A percentile compares a stretch with the other conserved stretches of the same genome.
Evolutionary conservation across 1,284 basidiomycete species (phyloP).

Genomic region (Moniliophthora roreri): DNA sequence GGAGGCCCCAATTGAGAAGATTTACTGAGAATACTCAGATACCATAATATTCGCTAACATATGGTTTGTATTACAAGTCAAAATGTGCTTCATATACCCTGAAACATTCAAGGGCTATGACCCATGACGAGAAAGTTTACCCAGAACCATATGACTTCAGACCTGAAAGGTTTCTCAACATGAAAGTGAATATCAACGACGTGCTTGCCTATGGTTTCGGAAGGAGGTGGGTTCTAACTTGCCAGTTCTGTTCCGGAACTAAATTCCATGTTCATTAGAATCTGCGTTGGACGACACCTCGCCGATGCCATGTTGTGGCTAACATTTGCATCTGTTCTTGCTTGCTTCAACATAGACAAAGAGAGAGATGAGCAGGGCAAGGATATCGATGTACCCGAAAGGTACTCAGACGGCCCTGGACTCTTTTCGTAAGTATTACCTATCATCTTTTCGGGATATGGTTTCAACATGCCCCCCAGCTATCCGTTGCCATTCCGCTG

Average conservation of each 20-base stretch:
- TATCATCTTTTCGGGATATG: no score
- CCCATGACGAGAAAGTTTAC: slow-evolving; percentile 36
- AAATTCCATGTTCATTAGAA: not conserved
- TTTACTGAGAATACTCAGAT: no score
- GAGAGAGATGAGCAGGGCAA: slow-evolving; percentile 16
- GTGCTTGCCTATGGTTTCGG: slow-evolving; percentile 34
- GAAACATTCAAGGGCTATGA: slow-evolving; percentile 29
- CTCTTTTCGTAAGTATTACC: no score
- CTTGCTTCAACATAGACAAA: slow-evolving; percentile 20
- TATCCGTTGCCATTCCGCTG: no score
- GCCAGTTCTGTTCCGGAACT: not conserved
- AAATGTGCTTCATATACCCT: not conserved
- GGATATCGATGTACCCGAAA: slow-evolving; percentile 16
- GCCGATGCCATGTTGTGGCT: slow-evolving; percentile 22
- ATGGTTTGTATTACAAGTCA: not conserved
- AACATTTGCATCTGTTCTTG: slow-evolving; percentile 20
- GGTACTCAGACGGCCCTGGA: not conserved
- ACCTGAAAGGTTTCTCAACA: slow-evolving; percentile 32
- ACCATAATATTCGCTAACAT: not conserved
- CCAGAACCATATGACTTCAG: slow-evolving; percentile 35
- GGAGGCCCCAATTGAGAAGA: no score
- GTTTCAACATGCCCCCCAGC: no score
- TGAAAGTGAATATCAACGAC: slow-evolving; percentile 26
- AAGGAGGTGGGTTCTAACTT: slow-evolving; percentile 17
- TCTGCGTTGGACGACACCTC: slow-evolving; percentile 22